Conservation (phyloP, 768 basidiomycete species). For the Boletus huronensis region DNA sequence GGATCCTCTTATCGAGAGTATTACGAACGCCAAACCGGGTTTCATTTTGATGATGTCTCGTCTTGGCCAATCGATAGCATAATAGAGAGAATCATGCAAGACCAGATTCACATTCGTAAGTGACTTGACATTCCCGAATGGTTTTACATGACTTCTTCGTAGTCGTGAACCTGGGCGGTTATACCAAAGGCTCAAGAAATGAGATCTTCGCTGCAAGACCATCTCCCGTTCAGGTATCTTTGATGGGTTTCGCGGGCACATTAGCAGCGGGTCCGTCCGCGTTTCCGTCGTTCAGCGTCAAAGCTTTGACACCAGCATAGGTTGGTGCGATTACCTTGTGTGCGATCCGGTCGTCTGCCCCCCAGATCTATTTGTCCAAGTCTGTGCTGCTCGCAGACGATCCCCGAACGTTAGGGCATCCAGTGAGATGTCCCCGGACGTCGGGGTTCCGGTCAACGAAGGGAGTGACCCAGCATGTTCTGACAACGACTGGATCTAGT, state of each 20-base stretch:
- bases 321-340: conserved; percentile 48
- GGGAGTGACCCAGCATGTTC: conserved; percentile 40
- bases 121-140: conserved; percentile 1
- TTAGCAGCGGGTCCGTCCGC: conserved; percentile 33
- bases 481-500: conserved; percentile 43
- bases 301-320: conserved; percentile 21
- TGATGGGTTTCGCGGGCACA: conserved; percentile 52
- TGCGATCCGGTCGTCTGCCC: conserved; percentile 45
- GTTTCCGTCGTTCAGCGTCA: neutral
- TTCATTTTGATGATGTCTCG: conserved; percentile 42
- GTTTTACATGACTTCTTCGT: neutral
- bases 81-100: conserved; percentile 37
- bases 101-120: conserved; percentile 47
- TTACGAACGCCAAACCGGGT: conserved; percentile 38
- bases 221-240: conserved; percentile 45
- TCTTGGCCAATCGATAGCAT: conserved; percentile 35
- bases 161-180: conserved; percentile 48
- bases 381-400: conserved; percentile 25
- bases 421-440: conserved; percentile 10
- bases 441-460: conserved; percentile 36
- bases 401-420: neutral
- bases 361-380: conserved; percentile 34
- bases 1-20: conserved; percentile 41
- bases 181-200: conserved; percentile 51
- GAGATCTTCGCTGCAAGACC: conserved; percentile 51